A percentile compares a stretch with the other conserved stretches of the same genome.
Evolutionary conservation across 257 asterid species (phyloP).

Genomic region (Lycium ferocissimum): DNA sequence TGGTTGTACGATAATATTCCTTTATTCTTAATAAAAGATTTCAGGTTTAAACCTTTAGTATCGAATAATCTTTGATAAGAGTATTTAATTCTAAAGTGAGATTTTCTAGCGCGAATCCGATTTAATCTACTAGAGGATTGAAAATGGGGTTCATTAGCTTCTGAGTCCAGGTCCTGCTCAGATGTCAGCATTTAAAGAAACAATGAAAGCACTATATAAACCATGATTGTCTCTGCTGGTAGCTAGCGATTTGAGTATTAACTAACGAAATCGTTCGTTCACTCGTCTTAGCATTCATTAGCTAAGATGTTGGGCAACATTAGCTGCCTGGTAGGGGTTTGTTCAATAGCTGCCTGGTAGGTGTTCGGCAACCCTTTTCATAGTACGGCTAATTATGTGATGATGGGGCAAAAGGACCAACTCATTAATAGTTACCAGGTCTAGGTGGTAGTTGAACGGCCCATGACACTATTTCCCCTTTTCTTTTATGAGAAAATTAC

Average conservation of each 20-base stretch:
- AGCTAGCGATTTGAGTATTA: neutral
- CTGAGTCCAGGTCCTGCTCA: neutral
- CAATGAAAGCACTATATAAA: neutral
- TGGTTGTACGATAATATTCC: fast-evolving
- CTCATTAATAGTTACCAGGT: neutral
- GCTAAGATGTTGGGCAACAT: neutral
- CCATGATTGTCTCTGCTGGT: neutral
- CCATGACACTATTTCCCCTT: constrained; percentile 25
- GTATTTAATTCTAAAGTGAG: no score
- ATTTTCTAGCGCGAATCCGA: neutral
- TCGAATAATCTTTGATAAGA: no score
- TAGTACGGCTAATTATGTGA: neutral
- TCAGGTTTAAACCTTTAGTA: neutral
- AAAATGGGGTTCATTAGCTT: neutral
- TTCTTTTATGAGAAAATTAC: no score
- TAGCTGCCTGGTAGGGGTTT: neutral
- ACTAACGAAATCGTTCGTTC: neutral
- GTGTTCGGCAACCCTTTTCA: neutral
- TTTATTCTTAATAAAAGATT: neutral
- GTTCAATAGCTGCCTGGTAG: neutral
- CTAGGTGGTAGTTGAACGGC: neutral
- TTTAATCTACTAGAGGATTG: neutral
- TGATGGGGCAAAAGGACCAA: neutral
- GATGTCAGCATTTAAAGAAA: neutral
- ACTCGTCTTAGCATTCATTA: neutral